A percentile compares a stretch with the other conserved stretches of the same genome.
phyloP scores from a whole-genome alignment of 345 rosid species.

The Erysimum cheiranthoides region DNA sequence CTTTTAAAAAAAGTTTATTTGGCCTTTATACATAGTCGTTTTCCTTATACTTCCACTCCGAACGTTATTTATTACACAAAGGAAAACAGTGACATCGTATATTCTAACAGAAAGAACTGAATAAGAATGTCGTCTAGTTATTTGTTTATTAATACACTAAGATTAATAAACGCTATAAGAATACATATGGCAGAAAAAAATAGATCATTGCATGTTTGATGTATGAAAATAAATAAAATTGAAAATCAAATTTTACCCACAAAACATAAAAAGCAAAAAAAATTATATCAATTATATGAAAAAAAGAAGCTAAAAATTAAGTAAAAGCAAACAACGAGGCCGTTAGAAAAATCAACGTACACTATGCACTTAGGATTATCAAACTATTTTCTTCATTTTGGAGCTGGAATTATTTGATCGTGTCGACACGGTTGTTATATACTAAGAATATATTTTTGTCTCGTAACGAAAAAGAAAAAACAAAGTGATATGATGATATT shows the following conservation, averaged over 20 bases:
- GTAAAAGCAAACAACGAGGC: neutral
- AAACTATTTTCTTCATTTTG: neutral
- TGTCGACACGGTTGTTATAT: neutral
- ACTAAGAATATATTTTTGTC: too few relatives aligned
- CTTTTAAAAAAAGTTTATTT: neutral
- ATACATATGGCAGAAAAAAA: neutral
- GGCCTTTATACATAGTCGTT: conserved; percentile 18
- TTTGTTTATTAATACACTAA: neutral
- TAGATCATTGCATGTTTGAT: neutral
- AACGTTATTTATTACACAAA: conserved; percentile 28
- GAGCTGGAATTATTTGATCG: neutral
- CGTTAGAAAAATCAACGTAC: conserved; percentile 2
- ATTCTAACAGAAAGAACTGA: conserved; percentile 3
- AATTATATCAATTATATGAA: too few relatives aligned
- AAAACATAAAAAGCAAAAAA: too few relatives aligned
- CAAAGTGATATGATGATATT: neutral
- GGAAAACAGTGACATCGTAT: conserved; percentile 29
- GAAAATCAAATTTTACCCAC: too few relatives aligned
- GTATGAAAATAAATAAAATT: neutral
- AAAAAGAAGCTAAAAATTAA: neutral
- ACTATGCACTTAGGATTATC: neutral
- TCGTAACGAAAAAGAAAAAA: neutral
- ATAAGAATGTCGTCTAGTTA: neutral
- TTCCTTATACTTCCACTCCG: neutral
- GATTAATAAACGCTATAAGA: neutral